Evolutionary conservation across 1,284 basidiomycete genomes (phyloP).

Genomic region (Ganoderma lingzhi): DNA sequence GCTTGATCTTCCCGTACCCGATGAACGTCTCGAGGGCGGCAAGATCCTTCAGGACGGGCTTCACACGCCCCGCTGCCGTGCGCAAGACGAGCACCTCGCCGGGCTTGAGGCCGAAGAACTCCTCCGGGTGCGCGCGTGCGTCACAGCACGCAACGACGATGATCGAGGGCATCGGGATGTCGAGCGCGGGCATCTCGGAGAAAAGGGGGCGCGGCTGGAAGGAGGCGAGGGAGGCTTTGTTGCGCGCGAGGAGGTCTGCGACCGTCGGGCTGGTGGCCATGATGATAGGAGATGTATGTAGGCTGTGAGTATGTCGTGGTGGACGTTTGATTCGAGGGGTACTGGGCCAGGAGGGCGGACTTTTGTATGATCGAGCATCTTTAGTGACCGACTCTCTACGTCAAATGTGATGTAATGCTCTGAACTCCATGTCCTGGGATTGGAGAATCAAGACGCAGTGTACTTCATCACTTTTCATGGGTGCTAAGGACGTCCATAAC

Average conservation of each 20-base stretch:
- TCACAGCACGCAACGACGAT: not conserved
- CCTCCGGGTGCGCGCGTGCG: not conserved
- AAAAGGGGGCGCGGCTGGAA: not conserved
- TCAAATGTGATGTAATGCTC: not conserved
- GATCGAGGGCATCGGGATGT: not conserved
- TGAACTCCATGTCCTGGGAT: no score
- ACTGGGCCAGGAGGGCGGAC: not conserved
- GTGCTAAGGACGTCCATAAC: no score
- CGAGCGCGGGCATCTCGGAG: not conserved
- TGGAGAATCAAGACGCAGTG: no score
- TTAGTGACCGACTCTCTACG: not conserved
- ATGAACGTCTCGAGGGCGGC: not conserved
- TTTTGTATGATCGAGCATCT: not conserved
- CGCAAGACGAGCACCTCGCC: not conserved
- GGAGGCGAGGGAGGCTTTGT: not conserved
- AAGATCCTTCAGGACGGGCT: constrained; percentile 1
- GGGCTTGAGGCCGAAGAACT: constrained; percentile 6
- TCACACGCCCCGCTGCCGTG: not conserved
- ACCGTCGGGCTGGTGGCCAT: constrained; percentile 1
- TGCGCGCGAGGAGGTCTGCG: constrained; percentile 1
- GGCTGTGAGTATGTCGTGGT: not conserved
- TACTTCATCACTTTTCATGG: no score
- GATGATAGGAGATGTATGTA: not conserved
- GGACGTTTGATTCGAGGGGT: not conserved
- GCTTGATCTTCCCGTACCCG: constrained; percentile 1